Evolutionary conservation across 768 basidiomycete species (phyloP).

Genomic region (Calocybe indica): DNA sequence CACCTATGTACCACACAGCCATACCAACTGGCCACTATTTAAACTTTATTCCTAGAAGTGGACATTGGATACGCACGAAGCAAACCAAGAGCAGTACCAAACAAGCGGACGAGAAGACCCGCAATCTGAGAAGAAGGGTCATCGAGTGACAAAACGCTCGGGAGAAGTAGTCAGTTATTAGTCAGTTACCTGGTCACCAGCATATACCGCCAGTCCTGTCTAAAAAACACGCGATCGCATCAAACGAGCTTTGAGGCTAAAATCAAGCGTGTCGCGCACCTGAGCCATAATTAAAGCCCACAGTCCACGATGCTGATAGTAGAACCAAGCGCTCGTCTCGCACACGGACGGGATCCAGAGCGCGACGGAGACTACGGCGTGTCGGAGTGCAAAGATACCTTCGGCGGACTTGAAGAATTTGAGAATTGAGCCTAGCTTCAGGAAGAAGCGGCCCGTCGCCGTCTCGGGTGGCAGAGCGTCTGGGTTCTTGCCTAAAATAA

Average conservation of each 20-base stretch:
- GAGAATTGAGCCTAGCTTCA: conserved; percentile 25
- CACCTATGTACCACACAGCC: conserved; percentile 38
- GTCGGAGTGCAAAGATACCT: conserved; percentile 34
- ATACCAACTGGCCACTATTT: conserved; percentile 23
- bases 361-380: conserved; percentile 33
- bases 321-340: conserved; percentile 32
- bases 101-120: conserved; percentile 25
- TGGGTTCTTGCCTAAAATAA: conserved; percentile 25
- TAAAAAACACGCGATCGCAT: conserved; percentile 1
- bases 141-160: not conserved
- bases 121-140: conserved; percentile 19
- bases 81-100: conserved; percentile 28
- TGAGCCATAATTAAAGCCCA: conserved; percentile 44
- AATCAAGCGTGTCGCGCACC: conserved; percentile 12
- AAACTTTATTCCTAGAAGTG: not conserved
- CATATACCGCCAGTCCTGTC: conserved; percentile 34
- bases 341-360: conserved; percentile 37
- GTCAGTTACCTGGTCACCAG: conserved; percentile 33
- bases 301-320: conserved; percentile 34
- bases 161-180: conserved; percentile 9
- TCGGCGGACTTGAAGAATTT: conserved; percentile 35
- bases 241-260: not conserved
- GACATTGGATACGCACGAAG: conserved; percentile 18
- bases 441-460: conserved; percentile 23
- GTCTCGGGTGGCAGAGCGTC: conserved; percentile 37